Conservation (phyloP, 306 rosid genomes). For the Sphenostylis stenocarpa region DNA sequence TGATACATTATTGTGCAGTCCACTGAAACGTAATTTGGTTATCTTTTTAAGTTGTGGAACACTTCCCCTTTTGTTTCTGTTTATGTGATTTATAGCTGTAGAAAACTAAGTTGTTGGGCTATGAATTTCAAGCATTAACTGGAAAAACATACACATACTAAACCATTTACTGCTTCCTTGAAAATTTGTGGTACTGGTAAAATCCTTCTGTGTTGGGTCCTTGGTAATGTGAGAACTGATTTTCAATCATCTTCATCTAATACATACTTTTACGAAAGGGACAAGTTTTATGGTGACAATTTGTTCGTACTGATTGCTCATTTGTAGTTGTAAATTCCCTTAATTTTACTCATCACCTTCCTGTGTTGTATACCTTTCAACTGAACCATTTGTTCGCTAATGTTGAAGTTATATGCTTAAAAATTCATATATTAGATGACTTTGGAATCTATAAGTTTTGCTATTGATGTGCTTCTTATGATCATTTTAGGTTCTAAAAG, state of each 20-base stretch:
- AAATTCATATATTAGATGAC: background rate
- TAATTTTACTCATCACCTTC: background rate
- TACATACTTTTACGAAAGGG: background rate
- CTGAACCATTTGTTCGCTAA: background rate
- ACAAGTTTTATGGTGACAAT: background rate
- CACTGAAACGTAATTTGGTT: background rate
- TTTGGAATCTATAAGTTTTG: background rate
- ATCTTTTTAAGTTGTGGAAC: background rate
- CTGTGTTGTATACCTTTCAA: background rate
- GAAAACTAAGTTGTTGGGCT: background rate
- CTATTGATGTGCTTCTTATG: constrained; percentile 1
- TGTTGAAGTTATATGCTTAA: background rate
- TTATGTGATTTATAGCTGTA: background rate
- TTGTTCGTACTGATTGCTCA: background rate
- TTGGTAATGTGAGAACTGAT: background rate
- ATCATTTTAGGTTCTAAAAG: constrained; percentile 68
- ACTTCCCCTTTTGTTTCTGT: background rate
- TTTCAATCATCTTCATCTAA: background rate
- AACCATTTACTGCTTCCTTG: background rate
- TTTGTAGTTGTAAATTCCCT: constrained; percentile 11
- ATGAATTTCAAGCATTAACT: background rate
- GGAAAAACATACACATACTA: background rate
- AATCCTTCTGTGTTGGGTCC: background rate
- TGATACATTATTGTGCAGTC: background rate
- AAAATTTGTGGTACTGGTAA: constrained; percentile 7